phyloP scores from a whole-genome alignment of 257 asterid genomes.

The Thymus mandschuricus region DNA sequence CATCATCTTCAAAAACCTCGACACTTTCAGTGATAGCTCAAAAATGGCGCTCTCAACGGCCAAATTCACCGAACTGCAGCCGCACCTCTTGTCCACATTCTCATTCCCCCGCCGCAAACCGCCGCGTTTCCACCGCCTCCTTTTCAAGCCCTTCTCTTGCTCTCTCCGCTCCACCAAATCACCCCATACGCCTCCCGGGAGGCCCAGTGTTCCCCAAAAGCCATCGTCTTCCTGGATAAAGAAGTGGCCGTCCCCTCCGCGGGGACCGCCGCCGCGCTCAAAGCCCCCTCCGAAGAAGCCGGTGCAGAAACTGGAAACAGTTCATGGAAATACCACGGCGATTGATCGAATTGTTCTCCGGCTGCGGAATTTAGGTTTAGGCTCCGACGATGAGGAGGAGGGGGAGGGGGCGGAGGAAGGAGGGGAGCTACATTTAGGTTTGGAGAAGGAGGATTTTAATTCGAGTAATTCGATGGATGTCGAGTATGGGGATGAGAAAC shows the following conservation, averaged over 20 bases:
- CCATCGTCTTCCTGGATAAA: slow-evolving; percentile 59
- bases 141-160: slow-evolving; percentile 62
- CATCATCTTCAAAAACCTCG: slow-evolving; percentile 33
- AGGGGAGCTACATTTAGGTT: slow-evolving; percentile 28
- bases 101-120: slow-evolving; percentile 47
- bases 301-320: slow-evolving; percentile 41
- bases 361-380: slow-evolving; percentile 80
- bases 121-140: slow-evolving; percentile 40
- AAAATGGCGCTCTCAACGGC: slow-evolving; percentile 68
- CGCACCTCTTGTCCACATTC: slow-evolving; percentile 52
- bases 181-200: slow-evolving; percentile 46
- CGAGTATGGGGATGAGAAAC: slow-evolving; percentile 57
- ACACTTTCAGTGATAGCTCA: slow-evolving; percentile 33
- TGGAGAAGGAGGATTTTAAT: slow-evolving; percentile 26
- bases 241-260: slow-evolving; percentile 68
- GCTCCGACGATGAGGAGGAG: slow-evolving; percentile 55
- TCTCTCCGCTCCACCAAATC: slow-evolving; percentile 52
- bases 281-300: slow-evolving; percentile 34
- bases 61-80: slow-evolving; percentile 70
- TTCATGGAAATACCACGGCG: slow-evolving; percentile 61
- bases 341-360: slow-evolving; percentile 92
- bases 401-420: slow-evolving; percentile 37
- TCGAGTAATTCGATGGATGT: slow-evolving; percentile 23
- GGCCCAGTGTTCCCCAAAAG: slow-evolving; percentile 26
- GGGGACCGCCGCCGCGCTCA: slow-evolving; percentile 30